phyloP scores from a whole-genome alignment of 176 grass and related monocot species.

The Triticum timopheevii region DNA sequence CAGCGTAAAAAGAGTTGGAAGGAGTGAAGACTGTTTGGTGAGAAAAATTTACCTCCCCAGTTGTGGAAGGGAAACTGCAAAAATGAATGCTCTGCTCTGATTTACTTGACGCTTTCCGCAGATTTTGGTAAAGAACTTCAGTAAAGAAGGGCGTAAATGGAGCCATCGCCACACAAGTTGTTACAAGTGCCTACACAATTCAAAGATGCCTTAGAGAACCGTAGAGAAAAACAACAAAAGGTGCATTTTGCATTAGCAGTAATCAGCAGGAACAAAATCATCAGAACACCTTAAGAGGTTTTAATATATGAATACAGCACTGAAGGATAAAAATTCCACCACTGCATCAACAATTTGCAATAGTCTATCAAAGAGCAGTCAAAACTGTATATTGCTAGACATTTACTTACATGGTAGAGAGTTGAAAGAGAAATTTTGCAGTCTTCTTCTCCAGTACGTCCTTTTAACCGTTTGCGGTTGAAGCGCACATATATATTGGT shows the following conservation, averaged over 20 bases:
- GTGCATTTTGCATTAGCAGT: background rate
- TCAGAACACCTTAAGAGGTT: background rate
- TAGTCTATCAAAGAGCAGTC: background rate
- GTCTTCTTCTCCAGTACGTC: constrained; percentile 96
- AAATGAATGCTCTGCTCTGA: constrained; percentile 91
- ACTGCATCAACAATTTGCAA: constrained; percentile 8
- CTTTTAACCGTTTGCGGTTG: constrained; percentile 93
- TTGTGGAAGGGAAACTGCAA: constrained; percentile 84
- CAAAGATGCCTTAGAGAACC: constrained; percentile 16
- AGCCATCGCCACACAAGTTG: constrained; percentile 87
- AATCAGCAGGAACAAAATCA: constrained; percentile 9
- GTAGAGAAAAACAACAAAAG: constrained; percentile 20
- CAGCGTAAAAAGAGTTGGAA: background rate
- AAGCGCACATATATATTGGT: constrained; percentile 99
- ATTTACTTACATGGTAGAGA: constrained; percentile 75
- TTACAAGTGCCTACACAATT: constrained; percentile 78
- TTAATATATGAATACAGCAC: background rate
- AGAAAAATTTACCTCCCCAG: constrained; percentile 59
- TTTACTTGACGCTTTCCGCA: constrained; percentile 74
- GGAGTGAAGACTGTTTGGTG: background rate
- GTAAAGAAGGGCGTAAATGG: constrained; percentile 99
- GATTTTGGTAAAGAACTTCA: constrained; percentile 96
- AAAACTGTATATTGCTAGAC: constrained; percentile 12
- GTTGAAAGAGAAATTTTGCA: constrained; percentile 92
- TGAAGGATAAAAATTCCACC: background rate